Conservation (phyloP, 2,329 filamentous ascomycete species). For the Aspergillus fructus region DNA sequence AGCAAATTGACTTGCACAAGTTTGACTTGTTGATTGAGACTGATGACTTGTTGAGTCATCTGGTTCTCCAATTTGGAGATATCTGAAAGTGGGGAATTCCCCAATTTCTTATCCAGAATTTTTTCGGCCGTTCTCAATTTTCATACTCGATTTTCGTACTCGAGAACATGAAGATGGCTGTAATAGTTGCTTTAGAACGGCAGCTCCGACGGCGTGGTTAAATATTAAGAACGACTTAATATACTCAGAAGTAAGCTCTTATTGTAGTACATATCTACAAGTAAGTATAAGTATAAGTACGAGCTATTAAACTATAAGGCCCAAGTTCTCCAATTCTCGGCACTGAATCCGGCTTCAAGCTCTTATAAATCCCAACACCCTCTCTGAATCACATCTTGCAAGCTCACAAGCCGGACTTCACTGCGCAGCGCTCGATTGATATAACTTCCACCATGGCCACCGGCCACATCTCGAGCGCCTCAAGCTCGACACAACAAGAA, state of each 20-base stretch:
- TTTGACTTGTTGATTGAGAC: no score
- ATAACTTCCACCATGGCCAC: not conserved
- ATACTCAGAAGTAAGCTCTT: no score
- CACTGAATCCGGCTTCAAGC: not conserved
- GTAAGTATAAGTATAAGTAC: no score
- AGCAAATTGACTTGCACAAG: no score
- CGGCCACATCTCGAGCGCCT: not conserved
- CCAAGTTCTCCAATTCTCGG: not conserved
- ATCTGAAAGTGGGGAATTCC: not conserved
- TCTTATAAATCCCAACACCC: not conserved
- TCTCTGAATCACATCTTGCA: not conserved
- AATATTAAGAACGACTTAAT: no score
- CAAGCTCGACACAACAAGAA: constrained; percentile 1
- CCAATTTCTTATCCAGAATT: constrained; percentile 6
- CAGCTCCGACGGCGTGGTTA: no score
- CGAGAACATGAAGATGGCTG: not conserved
- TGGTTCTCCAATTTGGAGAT: constrained; percentile 5
- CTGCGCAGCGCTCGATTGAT: not conserved
- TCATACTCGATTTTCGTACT: not conserved
- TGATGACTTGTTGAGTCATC: not conserved
- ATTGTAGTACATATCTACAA: no score
- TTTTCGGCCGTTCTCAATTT: not conserved
- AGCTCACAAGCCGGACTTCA: not conserved
- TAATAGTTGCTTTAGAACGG: not conserved
- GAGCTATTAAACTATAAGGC: not conserved